Evolutionary conservation across 495 filamentous ascomycete species (phyloP).

Genomic region (Sphaerosporella brunnea): DNA sequence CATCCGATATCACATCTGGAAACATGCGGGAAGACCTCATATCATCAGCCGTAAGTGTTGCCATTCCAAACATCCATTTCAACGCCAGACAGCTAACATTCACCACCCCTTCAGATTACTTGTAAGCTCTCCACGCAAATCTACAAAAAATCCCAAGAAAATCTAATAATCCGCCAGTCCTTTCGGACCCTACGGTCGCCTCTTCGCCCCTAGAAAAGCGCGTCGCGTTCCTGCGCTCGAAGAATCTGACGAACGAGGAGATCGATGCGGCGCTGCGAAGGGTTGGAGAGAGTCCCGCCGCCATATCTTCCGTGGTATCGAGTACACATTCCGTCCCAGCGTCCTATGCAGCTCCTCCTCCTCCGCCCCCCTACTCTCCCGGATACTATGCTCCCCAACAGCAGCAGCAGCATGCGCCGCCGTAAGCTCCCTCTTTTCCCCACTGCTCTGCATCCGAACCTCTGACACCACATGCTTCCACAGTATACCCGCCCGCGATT

Average conservation of each 20-base stretch:
- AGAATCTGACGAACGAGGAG: conserved; percentile 93
- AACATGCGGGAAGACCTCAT: conserved; percentile 70
- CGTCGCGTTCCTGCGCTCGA: conserved; percentile 83
- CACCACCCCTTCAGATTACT: conserved; percentile 33
- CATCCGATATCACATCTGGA: too few relatives aligned
- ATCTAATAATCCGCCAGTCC: conserved; percentile 37
- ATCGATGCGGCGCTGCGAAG: conserved; percentile 69
- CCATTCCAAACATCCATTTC: neutral
- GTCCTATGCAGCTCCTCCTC: conserved; percentile 29
- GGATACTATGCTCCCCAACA: conserved; percentile 43
- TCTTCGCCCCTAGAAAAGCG: conserved; percentile 80
- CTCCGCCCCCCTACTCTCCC: conserved; percentile 47
- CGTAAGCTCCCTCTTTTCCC: conserved; percentile 4
- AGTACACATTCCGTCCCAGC: conserved; percentile 7
- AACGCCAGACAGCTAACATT: neutral
- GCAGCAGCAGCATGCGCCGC: conserved; percentile 29
- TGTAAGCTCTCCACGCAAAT: conserved; percentile 27
- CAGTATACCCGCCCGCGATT: conserved; percentile 56
- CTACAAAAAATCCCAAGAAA: conserved; percentile 10
- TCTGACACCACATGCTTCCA: too few relatives aligned
- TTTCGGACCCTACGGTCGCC: conserved; percentile 84
- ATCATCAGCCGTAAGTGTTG: conserved; percentile 50
- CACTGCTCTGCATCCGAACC: conserved; percentile 13
- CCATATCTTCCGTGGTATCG: conserved; percentile 10
- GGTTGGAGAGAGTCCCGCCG: conserved; percentile 38